These are phyloP conservation scores for Colletotrichum musae DNA, from an alignment of 2,329 filamentous ascomycete species.

Conservation along the genomic window DNA sequence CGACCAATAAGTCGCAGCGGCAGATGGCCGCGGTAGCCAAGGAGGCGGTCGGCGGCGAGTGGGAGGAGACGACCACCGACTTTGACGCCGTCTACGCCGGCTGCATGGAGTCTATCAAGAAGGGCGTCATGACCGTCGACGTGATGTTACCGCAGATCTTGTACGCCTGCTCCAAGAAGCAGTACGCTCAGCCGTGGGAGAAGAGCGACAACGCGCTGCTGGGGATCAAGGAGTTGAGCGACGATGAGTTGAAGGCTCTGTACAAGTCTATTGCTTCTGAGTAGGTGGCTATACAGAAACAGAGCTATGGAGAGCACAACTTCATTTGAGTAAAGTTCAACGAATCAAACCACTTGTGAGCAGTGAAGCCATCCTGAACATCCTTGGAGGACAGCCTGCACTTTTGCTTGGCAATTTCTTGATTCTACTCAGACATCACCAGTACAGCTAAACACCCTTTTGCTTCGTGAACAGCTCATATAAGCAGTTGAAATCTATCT, in stretches of 20 bases:
- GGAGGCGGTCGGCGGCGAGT: constrained; percentile 41
- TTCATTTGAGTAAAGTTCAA: too few relatives aligned
- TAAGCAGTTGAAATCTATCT: constrained; percentile 40
- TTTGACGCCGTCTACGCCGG: constrained; percentile 40
- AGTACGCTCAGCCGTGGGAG: constrained; percentile 30
- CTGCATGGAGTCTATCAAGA: constrained; percentile 41
- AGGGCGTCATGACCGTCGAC: constrained; percentile 40
- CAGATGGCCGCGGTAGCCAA: constrained; percentile 44
- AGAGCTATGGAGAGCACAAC: too few relatives aligned
- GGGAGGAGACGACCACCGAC: constrained; percentile 41
- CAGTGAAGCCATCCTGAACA: not conserved
- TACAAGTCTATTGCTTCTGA: constrained; percentile 35
- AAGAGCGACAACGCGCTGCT: constrained; percentile 45
- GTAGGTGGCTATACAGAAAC: not conserved
- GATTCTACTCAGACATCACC: not conserved
- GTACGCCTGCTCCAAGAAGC: constrained; percentile 41
- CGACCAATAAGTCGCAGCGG: constrained; percentile 44
- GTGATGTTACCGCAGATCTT: constrained; percentile 42
- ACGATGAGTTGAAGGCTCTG: constrained; percentile 43
- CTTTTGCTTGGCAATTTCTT: too few relatives aligned
- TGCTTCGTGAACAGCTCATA: constrained; percentile 2
- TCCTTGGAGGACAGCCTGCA: not conserved
- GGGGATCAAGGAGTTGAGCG: constrained; percentile 42
- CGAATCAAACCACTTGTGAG: not conserved
- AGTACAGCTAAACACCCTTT: not conserved